A percentile compares a stretch with the other conserved stretches of the same genome.
These are phyloP conservation scores for Lentinus polychrous DNA, from an alignment of 1,284 basidiomycete species.

Conservation along the genomic window DNA sequence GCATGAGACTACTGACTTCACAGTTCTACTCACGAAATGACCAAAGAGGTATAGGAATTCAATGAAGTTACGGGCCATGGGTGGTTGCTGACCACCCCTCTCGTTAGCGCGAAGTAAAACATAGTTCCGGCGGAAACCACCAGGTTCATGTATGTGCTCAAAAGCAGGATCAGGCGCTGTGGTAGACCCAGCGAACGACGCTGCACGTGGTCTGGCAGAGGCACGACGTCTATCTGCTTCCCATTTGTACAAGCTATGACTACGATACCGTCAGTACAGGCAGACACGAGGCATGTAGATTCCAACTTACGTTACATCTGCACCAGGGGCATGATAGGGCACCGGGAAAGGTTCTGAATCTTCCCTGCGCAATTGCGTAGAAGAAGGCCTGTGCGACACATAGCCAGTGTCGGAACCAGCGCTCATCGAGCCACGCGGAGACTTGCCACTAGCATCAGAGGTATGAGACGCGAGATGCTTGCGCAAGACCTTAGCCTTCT, in stretches of 20 bases:
- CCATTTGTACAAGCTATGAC: constrained; percentile 95
- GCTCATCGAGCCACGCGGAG: constrained; percentile 19
- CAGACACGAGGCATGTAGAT: background rate
- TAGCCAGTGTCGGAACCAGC: constrained; percentile 22
- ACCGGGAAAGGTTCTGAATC: constrained; percentile 73
- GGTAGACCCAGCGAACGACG: constrained; percentile 64
- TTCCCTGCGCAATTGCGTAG: constrained; percentile 26
- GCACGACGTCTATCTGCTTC: constrained; percentile 67
- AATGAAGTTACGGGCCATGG: constrained; percentile 79
- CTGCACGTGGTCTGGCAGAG: constrained; percentile 53
- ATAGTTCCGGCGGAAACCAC: constrained; percentile 89
- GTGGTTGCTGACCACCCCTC: constrained; percentile 56
- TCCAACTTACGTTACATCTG: constrained; percentile 80
- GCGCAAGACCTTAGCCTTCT: constrained; percentile 76
- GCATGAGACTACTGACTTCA: background rate
- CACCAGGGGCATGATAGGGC: constrained; percentile 78
- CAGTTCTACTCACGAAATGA: constrained; percentile 72
- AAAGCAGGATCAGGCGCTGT: constrained; percentile 61
- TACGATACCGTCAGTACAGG: constrained; percentile 21
- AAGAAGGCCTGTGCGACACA: constrained; percentile 28
- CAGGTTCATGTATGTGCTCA: constrained; percentile 88
- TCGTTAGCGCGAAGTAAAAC: constrained; percentile 65
- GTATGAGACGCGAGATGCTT: constrained; percentile 76
- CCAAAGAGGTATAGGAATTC: constrained; percentile 92
- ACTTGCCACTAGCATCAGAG: constrained; percentile 30